Percentiles rank a stretch among this genome's conserved stretches.
Conservation (phyloP, 2,329 filamentous ascomycete species). For the Thermomyces lanuginosus region DNA sequence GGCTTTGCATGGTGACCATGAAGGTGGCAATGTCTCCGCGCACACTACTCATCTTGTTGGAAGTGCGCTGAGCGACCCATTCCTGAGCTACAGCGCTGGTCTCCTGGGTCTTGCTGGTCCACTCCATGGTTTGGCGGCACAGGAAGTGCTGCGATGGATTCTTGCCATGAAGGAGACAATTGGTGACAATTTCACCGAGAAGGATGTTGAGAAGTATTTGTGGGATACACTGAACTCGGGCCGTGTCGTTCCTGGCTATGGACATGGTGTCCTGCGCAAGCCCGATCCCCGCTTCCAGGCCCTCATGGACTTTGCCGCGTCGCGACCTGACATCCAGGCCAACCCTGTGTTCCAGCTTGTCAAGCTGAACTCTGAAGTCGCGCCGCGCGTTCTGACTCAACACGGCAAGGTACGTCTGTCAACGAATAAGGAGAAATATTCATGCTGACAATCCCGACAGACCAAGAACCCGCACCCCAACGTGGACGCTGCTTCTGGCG, state of each 20-base stretch:
- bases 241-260: slow-evolving; percentile 86
- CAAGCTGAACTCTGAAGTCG: slow-evolving; percentile 80
- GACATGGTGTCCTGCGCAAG: slow-evolving; percentile 89
- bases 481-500: slow-evolving; percentile 82
- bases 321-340: slow-evolving; percentile 65
- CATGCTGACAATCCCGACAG: slow-evolving; percentile 19
- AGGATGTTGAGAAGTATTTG: slow-evolving; percentile 75
- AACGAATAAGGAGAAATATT: slow-evolving; percentile 1
- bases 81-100: slow-evolving; percentile 89
- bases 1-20: slow-evolving; percentile 92
- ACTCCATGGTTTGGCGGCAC: slow-evolving; percentile 79
- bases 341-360: slow-evolving; percentile 91
- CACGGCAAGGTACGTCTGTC: slow-evolving; percentile 56
- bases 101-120: slow-evolving; percentile 92
- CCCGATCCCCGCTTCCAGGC: slow-evolving; percentile 94
- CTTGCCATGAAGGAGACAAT: slow-evolving; percentile 87
- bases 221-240: slow-evolving; percentile 89
- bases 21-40: slow-evolving; percentile 93
- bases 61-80: slow-evolving; percentile 83
- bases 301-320: slow-evolving; percentile 83
- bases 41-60: slow-evolving; percentile 92
- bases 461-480: slow-evolving; percentile 97
- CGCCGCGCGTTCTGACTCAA: slow-evolving; percentile 75
- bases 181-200: slow-evolving; percentile 57
- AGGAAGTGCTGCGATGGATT: slow-evolving; percentile 95